These are phyloP conservation scores for Vigna reflexopilosa DNA, from an alignment of 306 rosid species.

Conservation along the genomic window DNA sequence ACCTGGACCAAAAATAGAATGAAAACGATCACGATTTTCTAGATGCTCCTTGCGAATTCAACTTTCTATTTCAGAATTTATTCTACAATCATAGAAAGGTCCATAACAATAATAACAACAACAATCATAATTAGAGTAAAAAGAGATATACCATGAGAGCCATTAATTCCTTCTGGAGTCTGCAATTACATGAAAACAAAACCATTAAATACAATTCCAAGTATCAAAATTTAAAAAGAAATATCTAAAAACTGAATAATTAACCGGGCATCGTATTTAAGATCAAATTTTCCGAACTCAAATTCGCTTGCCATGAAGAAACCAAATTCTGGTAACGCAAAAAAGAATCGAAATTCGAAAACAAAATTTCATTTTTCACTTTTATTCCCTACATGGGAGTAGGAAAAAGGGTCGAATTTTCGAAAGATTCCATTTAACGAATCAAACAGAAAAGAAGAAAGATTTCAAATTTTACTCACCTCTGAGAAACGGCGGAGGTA, in stretches of 20 bases:
- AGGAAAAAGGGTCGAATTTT: background rate
- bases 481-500: constrained; percentile 75
- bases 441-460: constrained; percentile 18
- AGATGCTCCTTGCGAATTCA: constrained; percentile 17
- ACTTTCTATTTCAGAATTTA: background rate
- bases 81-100: constrained; percentile 9
- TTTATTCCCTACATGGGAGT: background rate
- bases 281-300: background rate
- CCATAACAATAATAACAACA: background rate
- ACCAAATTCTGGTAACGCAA: background rate
- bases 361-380: background rate
- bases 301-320: constrained; percentile 4
- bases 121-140: background rate
- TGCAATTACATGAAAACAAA: constrained; percentile 47
- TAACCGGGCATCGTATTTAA: background rate
- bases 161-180: constrained; percentile 98
- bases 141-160: constrained; percentile 81
- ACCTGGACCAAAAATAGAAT: background rate
- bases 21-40: constrained; percentile 30
- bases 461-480: constrained; percentile 48
- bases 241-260: background rate
- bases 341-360: background rate
- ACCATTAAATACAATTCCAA: constrained; percentile 38
- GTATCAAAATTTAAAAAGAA: background rate
- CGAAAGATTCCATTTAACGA: background rate